These are phyloP conservation scores for Mariannaea elegans DNA, from an alignment of 2,329 filamentous ascomycete genomes.

Conservation along the genomic window DNA sequence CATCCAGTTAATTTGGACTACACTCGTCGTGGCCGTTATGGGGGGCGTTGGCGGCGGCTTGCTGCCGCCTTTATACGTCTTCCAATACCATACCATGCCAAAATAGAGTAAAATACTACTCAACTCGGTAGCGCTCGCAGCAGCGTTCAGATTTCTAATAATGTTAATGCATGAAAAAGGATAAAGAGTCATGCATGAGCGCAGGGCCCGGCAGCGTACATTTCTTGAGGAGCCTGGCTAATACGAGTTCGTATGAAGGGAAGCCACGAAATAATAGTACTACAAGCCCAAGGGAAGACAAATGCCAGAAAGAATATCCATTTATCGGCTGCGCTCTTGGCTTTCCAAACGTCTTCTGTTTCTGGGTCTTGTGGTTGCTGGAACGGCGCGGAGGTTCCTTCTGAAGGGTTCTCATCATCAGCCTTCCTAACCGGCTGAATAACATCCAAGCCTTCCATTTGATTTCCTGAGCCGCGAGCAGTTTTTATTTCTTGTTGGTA, in stretches of 20 bases:
- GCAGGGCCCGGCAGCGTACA: background rate
- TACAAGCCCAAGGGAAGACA: background rate
- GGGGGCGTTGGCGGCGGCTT: background rate
- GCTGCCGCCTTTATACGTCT: background rate
- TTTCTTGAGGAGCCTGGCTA: background rate
- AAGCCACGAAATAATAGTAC: background rate
- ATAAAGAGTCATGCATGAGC: background rate
- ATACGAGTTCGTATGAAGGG: background rate
- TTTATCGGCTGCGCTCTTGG: background rate
- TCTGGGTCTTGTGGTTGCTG: no score
- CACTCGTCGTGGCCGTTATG: no score
- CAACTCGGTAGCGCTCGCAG: background rate
- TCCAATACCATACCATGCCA: background rate
- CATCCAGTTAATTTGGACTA: no score
- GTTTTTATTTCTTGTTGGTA: no score
- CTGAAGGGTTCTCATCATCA: no score
- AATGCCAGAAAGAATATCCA: background rate
- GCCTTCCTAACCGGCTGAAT: no score
- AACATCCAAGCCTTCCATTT: no score
- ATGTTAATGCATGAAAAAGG: background rate
- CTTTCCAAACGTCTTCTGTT: background rate
- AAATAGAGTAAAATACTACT: background rate
- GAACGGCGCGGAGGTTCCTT: no score
- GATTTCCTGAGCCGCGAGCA: no score
- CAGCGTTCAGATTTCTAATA: no score